phyloP scores from a whole-genome alignment of 345 rosid species.

The Citrus reticulata region DNA sequence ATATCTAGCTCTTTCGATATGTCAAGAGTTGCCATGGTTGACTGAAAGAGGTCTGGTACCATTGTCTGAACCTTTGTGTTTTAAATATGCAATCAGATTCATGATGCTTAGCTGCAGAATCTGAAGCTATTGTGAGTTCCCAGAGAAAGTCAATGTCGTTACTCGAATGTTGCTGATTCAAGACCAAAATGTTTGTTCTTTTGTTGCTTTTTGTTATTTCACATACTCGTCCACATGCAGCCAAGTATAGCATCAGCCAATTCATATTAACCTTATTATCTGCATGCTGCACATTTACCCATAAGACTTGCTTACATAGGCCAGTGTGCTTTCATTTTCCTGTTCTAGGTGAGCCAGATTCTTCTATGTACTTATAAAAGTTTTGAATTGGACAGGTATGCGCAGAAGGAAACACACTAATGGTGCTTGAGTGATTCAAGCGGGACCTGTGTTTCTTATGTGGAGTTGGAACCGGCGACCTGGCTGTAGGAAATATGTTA shows the following conservation, averaged over 20 bases:
- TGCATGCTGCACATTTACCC: background rate
- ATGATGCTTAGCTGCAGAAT: background rate
- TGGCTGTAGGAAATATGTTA: background rate
- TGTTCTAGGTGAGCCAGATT: background rate
- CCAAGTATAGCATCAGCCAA: background rate
- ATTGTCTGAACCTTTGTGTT: background rate
- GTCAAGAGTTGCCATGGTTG: background rate
- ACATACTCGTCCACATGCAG: background rate
- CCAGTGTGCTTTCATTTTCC: background rate
- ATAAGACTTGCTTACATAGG: background rate
- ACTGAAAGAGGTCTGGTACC: background rate
- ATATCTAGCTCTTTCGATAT: background rate
- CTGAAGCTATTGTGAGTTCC: background rate
- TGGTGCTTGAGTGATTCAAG: background rate
- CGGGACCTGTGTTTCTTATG: background rate
- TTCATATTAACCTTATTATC: background rate
- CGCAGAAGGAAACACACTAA: slow-evolving; percentile 25
- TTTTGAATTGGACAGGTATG: slow-evolving; percentile 17
- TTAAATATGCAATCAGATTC: background rate
- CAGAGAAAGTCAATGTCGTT: background rate
- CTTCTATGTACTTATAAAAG: background rate
- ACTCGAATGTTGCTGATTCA: background rate
- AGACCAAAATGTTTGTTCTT: background rate
- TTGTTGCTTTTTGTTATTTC: background rate
- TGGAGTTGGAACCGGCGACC: background rate